Evolutionary conservation across 352 stramenopile genomes (phyloP).

Genomic region (Phytopythium vexans): DNA sequence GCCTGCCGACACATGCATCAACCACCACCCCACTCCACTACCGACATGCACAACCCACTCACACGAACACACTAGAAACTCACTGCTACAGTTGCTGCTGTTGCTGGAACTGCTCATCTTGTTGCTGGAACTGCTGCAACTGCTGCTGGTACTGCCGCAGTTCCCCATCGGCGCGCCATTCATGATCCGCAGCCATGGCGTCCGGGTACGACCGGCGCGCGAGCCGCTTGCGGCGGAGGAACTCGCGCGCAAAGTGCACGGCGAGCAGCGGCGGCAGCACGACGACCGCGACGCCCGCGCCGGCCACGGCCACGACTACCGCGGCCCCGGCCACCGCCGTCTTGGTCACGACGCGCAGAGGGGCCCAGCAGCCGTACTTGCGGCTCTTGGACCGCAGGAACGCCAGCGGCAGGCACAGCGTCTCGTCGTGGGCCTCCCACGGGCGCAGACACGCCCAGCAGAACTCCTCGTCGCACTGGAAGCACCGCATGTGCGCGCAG

Average conservation of each 20-base stretch:
- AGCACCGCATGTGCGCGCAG: constrained; percentile 84
- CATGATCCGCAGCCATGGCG: constrained; percentile 79
- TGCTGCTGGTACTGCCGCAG: no score
- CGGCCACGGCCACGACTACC: constrained; percentile 46
- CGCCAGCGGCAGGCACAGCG: constrained; percentile 58
- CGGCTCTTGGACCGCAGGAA: constrained; percentile 70
- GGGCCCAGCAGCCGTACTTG: constrained; percentile 56
- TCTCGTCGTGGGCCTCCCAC: constrained; percentile 74
- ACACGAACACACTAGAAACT: no score
- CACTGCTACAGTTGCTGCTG: no score
- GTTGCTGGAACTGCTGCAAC: no score
- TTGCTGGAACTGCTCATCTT: no score
- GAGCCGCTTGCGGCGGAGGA: not conserved
- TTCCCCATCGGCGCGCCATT: constrained; percentile 91
- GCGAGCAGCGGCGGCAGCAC: constrained; percentile 66
- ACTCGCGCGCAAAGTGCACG: constrained; percentile 31
- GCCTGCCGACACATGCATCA: no score
- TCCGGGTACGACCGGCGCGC: no score
- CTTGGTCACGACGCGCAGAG: constrained; percentile 73
- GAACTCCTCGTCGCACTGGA: constrained; percentile 83
- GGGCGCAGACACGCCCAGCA: constrained; percentile 75
- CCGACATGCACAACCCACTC: no score
- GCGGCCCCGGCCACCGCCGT: constrained; percentile 48
- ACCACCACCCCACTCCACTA: no score
- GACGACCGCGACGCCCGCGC: constrained; percentile 59